Conservation (phyloP, 1,284 basidiomycete genomes). For the Leucoagaricus sp. region DNA sequence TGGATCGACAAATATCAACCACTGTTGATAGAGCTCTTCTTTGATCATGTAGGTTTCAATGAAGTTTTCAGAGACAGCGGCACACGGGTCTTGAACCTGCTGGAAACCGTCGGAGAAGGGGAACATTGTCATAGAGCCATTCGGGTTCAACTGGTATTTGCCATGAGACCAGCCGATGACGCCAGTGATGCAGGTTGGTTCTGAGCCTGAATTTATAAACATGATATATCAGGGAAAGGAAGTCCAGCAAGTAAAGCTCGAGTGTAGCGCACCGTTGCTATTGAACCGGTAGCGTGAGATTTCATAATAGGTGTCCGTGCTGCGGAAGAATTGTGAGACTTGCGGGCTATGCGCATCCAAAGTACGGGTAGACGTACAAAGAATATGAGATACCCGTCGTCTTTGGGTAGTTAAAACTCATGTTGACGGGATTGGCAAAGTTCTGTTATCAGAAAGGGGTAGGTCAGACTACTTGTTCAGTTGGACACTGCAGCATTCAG, state of each 20-base stretch:
- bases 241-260: no score
- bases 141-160: conserved; percentile 60
- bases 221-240: conserved; percentile 8
- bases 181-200: conserved; percentile 82
- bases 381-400: conserved; percentile 86
- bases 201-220: conserved; percentile 46
- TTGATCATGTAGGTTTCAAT: conserved; percentile 80
- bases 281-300: conserved; percentile 86
- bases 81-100: conserved; percentile 90
- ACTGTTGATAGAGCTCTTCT: conserved; percentile 50
- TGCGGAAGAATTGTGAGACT: conserved; percentile 42
- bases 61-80: conserved; percentile 75
- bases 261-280: conserved; percentile 63
- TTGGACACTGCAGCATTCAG: not conserved
- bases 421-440: conserved; percentile 82
- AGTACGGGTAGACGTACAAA: conserved; percentile 62
- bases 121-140: conserved; percentile 75
- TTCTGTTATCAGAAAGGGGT: conserved; percentile 43
- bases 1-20: conserved; percentile 62
- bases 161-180: conserved; percentile 89
- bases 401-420: conserved; percentile 78
- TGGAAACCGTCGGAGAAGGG: conserved; percentile 86
- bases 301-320: conserved; percentile 75
- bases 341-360: not conserved
- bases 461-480: conserved; percentile 3